phyloP scores from a whole-genome alignment of 2,329 filamentous ascomycete genomes.

The Trichoderma arundinaceum region DNA sequence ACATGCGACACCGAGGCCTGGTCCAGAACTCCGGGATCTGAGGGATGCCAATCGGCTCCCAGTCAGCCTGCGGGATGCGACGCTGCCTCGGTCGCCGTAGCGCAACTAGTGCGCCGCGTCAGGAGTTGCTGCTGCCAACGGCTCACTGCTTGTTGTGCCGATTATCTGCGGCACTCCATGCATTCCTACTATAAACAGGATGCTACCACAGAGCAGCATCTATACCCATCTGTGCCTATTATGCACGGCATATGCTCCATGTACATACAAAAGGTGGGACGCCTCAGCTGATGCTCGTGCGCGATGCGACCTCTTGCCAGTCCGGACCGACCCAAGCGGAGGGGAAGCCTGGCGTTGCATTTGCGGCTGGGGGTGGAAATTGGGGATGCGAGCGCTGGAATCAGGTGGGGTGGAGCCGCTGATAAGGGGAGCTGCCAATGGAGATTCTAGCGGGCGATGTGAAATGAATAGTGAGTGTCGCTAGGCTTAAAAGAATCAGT shows the following conservation, averaged over 20 bases:
- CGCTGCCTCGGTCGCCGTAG: conserved; percentile 17
- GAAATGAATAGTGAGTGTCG: too few species aligned
- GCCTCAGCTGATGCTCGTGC: conserved; percentile 14
- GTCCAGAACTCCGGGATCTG: conserved; percentile 13
- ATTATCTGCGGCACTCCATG: too few species aligned
- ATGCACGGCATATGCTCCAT: too few species aligned
- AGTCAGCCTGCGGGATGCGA: conserved; percentile 26
- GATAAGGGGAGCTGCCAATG: conserved; percentile 12
- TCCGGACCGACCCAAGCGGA: neutral
- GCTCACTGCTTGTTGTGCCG: neutral
- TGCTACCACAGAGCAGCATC: too few species aligned
- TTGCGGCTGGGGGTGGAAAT: neutral
- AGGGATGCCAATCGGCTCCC: conserved; percentile 3
- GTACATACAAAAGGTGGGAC: neutral
- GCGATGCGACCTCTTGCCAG: neutral
- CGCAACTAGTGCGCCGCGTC: neutral
- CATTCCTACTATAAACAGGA: neutral
- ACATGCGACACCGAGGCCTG: neutral
- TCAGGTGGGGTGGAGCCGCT: conserved; percentile 24
- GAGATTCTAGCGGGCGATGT: neutral
- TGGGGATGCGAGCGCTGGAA: conserved; percentile 18
- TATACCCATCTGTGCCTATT: too few species aligned
- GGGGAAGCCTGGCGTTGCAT: conserved; percentile 1
- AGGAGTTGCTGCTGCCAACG: neutral
- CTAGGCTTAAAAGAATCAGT: too few species aligned